phyloP scores from a whole-genome alignment of 805 yeast species.

The Wickerhamiella nectarea region DNA sequence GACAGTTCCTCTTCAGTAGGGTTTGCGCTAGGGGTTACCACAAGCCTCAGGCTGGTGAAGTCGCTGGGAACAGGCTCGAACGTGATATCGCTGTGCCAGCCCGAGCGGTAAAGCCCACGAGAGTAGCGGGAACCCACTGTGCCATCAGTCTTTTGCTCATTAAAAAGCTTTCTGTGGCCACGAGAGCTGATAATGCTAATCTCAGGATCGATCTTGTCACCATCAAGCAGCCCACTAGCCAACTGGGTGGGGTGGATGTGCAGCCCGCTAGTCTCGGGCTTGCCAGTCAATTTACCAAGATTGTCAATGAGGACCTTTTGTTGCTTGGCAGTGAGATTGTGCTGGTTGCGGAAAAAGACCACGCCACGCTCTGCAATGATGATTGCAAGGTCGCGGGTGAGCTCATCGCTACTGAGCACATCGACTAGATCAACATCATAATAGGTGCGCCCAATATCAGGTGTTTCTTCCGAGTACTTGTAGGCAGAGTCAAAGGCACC shows the following conservation, averaged over 20 bases:
- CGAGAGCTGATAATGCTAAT: slow-evolving; percentile 20
- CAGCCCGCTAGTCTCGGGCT: slow-evolving; percentile 21
- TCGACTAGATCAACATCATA: slow-evolving; percentile 20
- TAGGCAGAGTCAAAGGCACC: slow-evolving; percentile 21
- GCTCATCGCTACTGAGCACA: slow-evolving; percentile 21
- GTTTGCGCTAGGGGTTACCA: slow-evolving; percentile 29
- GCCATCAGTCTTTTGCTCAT: not conserved
- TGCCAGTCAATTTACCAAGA: slow-evolving; percentile 21
- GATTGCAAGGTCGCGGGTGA: slow-evolving; percentile 32
- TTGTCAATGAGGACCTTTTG: slow-evolving; percentile 22
- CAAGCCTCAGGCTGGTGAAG: slow-evolving; percentile 36
- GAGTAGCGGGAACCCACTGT: not conserved
- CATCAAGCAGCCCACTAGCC: slow-evolving; percentile 23
- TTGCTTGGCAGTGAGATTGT: slow-evolving; percentile 23
- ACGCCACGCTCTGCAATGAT: slow-evolving; percentile 36
- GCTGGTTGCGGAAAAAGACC: slow-evolving; percentile 37
- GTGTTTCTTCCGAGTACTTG: slow-evolving; percentile 23
- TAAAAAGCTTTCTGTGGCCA: slow-evolving; percentile 15
- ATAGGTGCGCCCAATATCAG: slow-evolving; percentile 25
- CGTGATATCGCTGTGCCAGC: slow-evolving; percentile 42
- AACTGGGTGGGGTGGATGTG: slow-evolving; percentile 25
- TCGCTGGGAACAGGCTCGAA: slow-evolving; percentile 47
- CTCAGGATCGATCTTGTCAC: slow-evolving; percentile 22
- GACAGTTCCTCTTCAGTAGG: slow-evolving; percentile 1
- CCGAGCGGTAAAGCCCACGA: slow-evolving; percentile 13